Base-by-base conservation (phyloP, 1,139 yeast genomes). In the Yamadazyma mexicana region DNA sequence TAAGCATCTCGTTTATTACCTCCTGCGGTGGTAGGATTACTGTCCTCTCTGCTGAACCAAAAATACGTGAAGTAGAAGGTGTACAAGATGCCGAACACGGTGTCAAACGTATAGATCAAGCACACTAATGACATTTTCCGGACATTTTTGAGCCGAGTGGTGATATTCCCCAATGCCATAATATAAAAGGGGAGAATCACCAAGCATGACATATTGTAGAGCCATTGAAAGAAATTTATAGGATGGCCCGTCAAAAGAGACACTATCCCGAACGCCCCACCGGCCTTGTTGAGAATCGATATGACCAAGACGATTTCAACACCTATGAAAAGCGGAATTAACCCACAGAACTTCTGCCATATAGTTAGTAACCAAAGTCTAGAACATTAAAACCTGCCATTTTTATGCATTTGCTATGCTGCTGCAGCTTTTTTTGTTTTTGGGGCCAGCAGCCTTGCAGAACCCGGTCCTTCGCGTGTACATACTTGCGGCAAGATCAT, bases 211-310 rank as follows among this genome's bases (percentile, higher is more conserved):
- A 83, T 56, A 61, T 91, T 88, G 52, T 84, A 79, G 2, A 85
- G 50, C 95, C 96, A 87, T 58, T 92, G 97, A 69, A 85, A 69
- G 46, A 81, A 79, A 47, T 82, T 83, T 43, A 91, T 73, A 2
- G 94, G 95, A 55, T 89, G 96, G 2, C 96, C 94, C 0, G 97
- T 91, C 55, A 92, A 76, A 32, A 92, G 64, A 1, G 98, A 89
- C 26, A 91, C 68, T 31, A 91, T 69, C 22, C 98, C 98, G 61
- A 84, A 92, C 20, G 83, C 69, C 8, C 98, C 97, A 41, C 95
- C 83, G 46, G 92, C 88, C 60, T 91, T 91, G 66, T 92, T 91
- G 51, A 91, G 73, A 34, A 89, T 77, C 17, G 94, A 84, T 28
- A 86, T 70, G 2, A 88, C 85, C n/a, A 89, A 68, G 17, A 87